A percentile compares a stretch with the other conserved stretches of the same genome.
Conservation (phyloP, 73 alveolate genomes). For the Paramecium biaurelia region DNA sequence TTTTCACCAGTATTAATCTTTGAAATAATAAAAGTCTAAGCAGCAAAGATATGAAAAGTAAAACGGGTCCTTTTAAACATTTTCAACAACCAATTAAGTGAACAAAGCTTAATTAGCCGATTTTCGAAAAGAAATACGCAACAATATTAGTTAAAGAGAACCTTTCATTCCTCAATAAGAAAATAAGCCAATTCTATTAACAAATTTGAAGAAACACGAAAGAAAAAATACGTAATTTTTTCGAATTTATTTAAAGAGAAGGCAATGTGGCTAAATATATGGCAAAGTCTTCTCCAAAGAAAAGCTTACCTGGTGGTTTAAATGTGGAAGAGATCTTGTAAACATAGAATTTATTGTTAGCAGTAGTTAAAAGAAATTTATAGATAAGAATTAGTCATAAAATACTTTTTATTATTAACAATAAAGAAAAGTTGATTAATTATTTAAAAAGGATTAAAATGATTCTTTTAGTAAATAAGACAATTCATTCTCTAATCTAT, state of each 20-base stretch:
- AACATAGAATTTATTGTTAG: background rate
- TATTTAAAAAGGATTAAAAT: background rate
- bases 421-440: background rate
- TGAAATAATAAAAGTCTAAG: background rate
- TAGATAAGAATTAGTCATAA: background rate
- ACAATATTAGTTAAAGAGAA: slow-evolving; percentile 34
- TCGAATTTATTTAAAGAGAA: background rate
- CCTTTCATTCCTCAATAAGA: background rate
- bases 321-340: slow-evolving; percentile 27
- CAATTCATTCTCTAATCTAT: background rate
- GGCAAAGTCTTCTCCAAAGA: slow-evolving; percentile 22
- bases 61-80: background rate
- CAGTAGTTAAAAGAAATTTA: background rate
- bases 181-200: background rate
- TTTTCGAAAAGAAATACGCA: slow-evolving; percentile 9
- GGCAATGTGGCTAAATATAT: slow-evolving; percentile 1
- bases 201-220: slow-evolving; percentile 20
- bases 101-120: background rate
- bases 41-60: background rate
- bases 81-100: background rate
- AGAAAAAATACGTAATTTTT: background rate
- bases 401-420: background rate
- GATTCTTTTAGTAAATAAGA: slow-evolving; percentile 4
- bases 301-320: slow-evolving; percentile 5
- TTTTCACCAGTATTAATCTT: slow-evolving; percentile 32